Percentiles rank a stretch among this genome's conserved stretches.
phyloP scores from a whole-genome alignment of 768 basidiomycete species.

The Collybiopsis confluens region DNA sequence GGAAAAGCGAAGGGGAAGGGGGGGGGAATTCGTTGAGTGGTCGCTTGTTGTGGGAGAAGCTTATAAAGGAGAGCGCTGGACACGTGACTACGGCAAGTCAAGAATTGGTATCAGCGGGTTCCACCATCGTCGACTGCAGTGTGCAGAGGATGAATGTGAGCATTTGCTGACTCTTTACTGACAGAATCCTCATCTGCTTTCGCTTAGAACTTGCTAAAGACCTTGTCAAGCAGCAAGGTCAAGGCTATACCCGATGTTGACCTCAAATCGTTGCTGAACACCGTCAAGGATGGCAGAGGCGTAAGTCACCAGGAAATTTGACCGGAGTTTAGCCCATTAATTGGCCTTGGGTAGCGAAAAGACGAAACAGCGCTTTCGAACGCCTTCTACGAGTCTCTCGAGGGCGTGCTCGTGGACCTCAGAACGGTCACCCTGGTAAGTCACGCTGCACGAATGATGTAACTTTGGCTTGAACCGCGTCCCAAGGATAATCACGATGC shows the following conservation, averaged over 20 bases:
- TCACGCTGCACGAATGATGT: slow-evolving; percentile 13
- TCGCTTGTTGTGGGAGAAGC: slow-evolving; percentile 1
- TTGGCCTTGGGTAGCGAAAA: slow-evolving; percentile 13
- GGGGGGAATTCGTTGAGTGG: neutral
- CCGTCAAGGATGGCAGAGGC: slow-evolving; percentile 77
- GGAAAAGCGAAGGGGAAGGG: too few relatives aligned
- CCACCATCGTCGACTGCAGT: slow-evolving; percentile 12
- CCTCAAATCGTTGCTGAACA: slow-evolving; percentile 75
- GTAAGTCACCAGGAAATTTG: slow-evolving; percentile 42
- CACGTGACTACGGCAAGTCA: slow-evolving; percentile 6
- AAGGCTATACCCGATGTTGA: slow-evolving; percentile 61
- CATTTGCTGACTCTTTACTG: slow-evolving; percentile 19
- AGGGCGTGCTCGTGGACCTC: slow-evolving; percentile 83
- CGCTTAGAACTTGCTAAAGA: slow-evolving; percentile 80
- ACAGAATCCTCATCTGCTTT: slow-evolving; percentile 6
- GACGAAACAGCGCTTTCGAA: slow-evolving; percentile 74
- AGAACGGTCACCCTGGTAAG: slow-evolving; percentile 68
- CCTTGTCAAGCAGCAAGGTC: slow-evolving; percentile 74
- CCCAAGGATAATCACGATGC: slow-evolving; percentile 81
- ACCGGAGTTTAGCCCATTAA: slow-evolving; percentile 11
- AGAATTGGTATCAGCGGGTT: slow-evolving; percentile 3
- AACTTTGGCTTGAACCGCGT: slow-evolving; percentile 1
- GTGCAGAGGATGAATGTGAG: slow-evolving; percentile 34
- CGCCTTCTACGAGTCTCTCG: slow-evolving; percentile 91
- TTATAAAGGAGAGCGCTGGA: neutral